These are phyloP conservation scores for Artemisia annua DNA, from an alignment of 129 eudicot species.

Conservation along the genomic window DNA sequence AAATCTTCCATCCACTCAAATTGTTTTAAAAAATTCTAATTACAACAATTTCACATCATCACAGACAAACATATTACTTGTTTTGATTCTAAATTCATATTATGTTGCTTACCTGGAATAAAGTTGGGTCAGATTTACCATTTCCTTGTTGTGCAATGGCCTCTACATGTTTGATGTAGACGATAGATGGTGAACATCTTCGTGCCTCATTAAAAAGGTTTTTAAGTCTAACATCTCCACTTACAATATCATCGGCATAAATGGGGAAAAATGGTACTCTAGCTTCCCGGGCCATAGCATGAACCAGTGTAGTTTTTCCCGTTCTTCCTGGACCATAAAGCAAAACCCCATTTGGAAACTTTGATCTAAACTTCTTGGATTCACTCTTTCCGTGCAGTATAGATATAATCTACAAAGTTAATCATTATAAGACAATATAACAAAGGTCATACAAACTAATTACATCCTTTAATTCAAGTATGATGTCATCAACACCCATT, in stretches of 20 bases:
- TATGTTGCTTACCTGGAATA: background rate
- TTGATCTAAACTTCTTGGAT: background rate
- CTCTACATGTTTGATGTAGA: background rate
- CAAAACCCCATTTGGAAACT: background rate
- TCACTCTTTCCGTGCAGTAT: background rate
- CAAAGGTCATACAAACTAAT: background rate
- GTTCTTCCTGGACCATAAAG: background rate
- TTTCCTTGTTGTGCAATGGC: background rate
- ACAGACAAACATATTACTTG: too few relatives aligned
- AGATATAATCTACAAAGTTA: background rate
- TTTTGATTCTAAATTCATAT: background rate
- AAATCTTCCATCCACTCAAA: too few relatives aligned
- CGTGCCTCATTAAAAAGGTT: background rate
- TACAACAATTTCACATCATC: too few relatives aligned
- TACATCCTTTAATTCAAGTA: background rate
- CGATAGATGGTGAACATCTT: background rate
- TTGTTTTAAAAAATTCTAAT: too few relatives aligned
- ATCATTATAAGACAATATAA: background rate
- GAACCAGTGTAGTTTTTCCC: background rate
- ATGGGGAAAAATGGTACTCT: conserved; percentile 2
- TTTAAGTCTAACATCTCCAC: background rate
- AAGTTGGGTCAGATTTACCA: background rate
- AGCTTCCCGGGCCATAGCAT: background rate
- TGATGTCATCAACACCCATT: background rate
- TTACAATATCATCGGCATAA: background rate